Evolutionary conservation across 2,329 filamentous ascomycete genomes (phyloP), one percentile per base, ranked within the genome.

Genomic region (Trichoderma sp.): DNA sequence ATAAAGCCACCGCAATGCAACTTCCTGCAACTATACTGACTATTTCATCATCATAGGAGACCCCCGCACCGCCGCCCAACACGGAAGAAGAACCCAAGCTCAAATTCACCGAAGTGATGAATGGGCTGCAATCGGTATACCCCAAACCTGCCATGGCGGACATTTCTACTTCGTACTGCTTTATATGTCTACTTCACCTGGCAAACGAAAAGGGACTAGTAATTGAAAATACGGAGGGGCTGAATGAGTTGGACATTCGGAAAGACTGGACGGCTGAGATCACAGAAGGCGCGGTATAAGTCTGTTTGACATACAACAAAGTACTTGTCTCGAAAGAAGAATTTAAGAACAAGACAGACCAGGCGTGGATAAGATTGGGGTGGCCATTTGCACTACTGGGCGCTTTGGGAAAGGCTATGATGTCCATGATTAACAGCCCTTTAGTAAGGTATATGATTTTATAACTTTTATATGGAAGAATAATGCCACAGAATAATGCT

Each of bases 81-180:
- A 16, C 66, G 27, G 59, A 58, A 73, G 81, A 85, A 43, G 85
- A 87, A 79, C 85, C 80, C 11, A 82, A 81, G 4, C 86, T 97
- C 73, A 94, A 91, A 75, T 99, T 99, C 81, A 98, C 94, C 0
- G 85, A 91, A 24, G 90, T 99, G 70, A 96, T 99, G 89, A 96
- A 97, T 77, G 90, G 90, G 71, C 83, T 99, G 58, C 92, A 96
- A 77, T 81, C 85, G 5, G 93, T 97, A 8, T 99, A 99, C 76
- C 91, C 94, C 13, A 92, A 92, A 79, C 86, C 92, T 73, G 88
- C 89, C 70, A 92, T 99, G 89, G 89, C 91, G 71, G 96, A 99
- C 80, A 98, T 99, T 76, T 97, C 94, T 43, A 99, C 96, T 0
- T 96, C 88, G 72, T 91, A 83, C 81, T 97, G 96, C 79, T 99